These are phyloP conservation scores for Arthrobotrys sinensis DNA, from an alignment of 2,329 filamentous ascomycete species.

Conservation along the genomic window DNA sequence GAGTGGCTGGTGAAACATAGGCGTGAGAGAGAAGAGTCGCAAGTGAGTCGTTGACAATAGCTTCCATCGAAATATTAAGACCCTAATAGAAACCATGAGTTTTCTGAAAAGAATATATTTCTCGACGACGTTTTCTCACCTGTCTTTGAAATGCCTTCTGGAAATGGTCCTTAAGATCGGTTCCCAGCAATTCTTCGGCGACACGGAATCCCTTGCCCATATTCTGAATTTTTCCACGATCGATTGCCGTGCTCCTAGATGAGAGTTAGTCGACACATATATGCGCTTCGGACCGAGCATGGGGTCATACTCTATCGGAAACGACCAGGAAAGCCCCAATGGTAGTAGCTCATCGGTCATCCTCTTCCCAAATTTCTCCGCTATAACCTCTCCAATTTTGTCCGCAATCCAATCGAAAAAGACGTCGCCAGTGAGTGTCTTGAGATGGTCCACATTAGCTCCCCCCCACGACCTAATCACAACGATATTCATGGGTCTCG, in stretches of 20 bases:
- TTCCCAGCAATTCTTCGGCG: constrained; percentile 42
- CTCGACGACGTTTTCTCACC: constrained; percentile 74
- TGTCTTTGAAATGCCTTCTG: constrained; percentile 72
- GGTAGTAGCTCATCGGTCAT: constrained; percentile 68
- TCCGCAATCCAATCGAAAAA: constrained; percentile 80
- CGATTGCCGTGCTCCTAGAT: constrained; percentile 71
- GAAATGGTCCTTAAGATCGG: constrained; percentile 53
- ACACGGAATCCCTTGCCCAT: constrained; percentile 66
- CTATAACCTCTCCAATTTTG: constrained; percentile 74
- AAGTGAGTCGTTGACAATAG: constrained; percentile 74
- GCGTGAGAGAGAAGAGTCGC: constrained; percentile 78
- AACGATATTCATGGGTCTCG: constrained; percentile 70
- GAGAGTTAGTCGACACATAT: constrained; percentile 65
- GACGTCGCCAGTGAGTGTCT: constrained; percentile 73
- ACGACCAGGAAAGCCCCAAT: constrained; percentile 78
- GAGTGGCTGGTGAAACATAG: constrained; percentile 73
- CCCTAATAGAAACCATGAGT: constrained; percentile 69
- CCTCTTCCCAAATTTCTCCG: constrained; percentile 68
- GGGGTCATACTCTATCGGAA: constrained; percentile 77
- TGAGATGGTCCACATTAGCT: constrained; percentile 69
- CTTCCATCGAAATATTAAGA: constrained; percentile 48
- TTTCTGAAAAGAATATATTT: constrained; percentile 67
- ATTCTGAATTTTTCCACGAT: constrained; percentile 71
- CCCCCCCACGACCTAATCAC: constrained; percentile 70
- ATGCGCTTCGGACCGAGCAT: not conserved